Base-by-base conservation (phyloP, 2,329 filamentous ascomycete species). In the Thermochaetoides dissita region DNA sequence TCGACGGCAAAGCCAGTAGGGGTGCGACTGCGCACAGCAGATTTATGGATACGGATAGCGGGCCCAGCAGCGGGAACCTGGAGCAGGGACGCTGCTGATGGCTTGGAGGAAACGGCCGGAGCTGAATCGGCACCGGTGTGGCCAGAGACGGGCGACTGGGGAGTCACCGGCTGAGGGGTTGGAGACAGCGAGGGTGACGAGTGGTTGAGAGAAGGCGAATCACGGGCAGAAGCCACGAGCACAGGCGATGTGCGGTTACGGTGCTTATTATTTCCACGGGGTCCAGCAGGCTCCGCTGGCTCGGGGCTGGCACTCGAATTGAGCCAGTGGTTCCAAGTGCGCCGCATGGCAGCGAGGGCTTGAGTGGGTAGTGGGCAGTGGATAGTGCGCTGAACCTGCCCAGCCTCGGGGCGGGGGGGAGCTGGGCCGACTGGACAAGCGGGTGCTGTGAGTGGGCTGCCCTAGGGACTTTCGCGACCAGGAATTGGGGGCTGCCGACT, bases 131-230 rank as follows among this genome's bases (percentile, higher is more conserved):
- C 17, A 24, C 17, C 41, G 43, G 46, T 42, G 47, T 48, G 51
- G 49, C 47, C 50, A 51, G 49, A 49, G 41, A 51, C 51, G 45
- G 57, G 54, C 48, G 62, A 61, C 52, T 56, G 58, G 48, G 66
- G 66, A 33, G 66, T 69, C 44, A 59, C 57, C 43, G 65, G 65
- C 51, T 67, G 64, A 45, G 66, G 64, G 47, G 65, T 64, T 41
- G 64, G 56, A 29, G 60, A 61, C 12, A 57, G 56, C 41, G 61
- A 62, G 40, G 52, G 55, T 35, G 59, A 59, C 38, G 55, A 52
- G 45, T 57, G 51, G 46, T 55, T 51, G 41, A 53, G 54, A 37
- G 58, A 58, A 45, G 59, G 51, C 46, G 53, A 53, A 51, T 52
- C 41, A 55, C 45, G 40, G 39, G 49, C 44, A 46, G 43, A 47